Conservation (phyloP, 345 rosid species). For the Ceriops tagal region DNA sequence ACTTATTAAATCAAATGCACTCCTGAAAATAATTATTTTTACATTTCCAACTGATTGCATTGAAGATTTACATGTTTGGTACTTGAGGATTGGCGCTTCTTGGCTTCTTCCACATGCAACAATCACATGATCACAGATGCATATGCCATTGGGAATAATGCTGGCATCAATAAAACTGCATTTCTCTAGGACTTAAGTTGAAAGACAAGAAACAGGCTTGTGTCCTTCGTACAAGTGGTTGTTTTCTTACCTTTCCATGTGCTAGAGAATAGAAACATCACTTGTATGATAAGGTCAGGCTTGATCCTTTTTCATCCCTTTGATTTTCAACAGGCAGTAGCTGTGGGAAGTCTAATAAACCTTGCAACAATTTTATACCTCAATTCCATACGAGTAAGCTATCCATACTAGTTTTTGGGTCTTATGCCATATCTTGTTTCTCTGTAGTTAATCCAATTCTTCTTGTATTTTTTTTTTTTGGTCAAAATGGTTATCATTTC, state of each 20-base stretch:
- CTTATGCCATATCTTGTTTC: not conserved
- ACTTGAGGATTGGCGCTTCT: not conserved
- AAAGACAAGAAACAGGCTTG: not conserved
- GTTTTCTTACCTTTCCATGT: not conserved
- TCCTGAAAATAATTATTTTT: too few relatives aligned
- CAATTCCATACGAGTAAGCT: constrained; percentile 77
- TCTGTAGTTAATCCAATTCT: not conserved
- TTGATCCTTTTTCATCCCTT: constrained; percentile 10
- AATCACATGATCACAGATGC: not conserved
- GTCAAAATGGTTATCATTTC: constrained; percentile 15
- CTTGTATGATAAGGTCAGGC: not conserved
- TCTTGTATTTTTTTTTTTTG: not conserved
- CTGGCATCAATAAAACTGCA: not conserved
- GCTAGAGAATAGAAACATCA: not conserved
- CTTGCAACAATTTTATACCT: constrained; percentile 88
- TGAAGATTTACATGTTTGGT: constrained; percentile 3
- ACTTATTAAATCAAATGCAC: too few relatives aligned
- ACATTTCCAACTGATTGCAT: not conserved
- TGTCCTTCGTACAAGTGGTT: not conserved
- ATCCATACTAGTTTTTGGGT: not conserved
- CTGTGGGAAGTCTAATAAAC: constrained; percentile 91
- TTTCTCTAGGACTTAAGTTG: not conserved
- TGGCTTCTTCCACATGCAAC: not conserved
- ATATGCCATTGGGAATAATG: not conserved
- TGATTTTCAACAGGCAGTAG: constrained; percentile 68